A percentile compares a stretch with the other conserved stretches of the same genome.
These are phyloP conservation scores for Sporisorium scitamineum DNA, from an alignment of 1,284 basidiomycete species.

Conservation along the genomic window DNA sequence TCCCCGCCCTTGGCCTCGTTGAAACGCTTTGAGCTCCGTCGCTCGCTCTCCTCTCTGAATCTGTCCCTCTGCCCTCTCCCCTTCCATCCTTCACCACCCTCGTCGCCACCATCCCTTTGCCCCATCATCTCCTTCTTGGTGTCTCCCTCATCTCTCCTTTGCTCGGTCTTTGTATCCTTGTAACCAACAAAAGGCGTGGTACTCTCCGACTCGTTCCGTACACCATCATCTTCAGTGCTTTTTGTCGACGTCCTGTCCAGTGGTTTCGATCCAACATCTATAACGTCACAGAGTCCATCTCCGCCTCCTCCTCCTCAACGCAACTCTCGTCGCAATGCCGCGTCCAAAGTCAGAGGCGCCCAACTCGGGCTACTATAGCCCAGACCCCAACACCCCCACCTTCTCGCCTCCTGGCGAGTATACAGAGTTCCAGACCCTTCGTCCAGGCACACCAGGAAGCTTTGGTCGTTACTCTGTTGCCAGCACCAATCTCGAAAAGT, in stretches of 20 bases:
- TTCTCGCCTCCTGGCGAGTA: slow-evolving; percentile 49
- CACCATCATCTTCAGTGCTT: not conserved
- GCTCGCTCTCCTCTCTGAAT: not conserved
- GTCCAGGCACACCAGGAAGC: slow-evolving; percentile 41
- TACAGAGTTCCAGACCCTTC: slow-evolving; percentile 44
- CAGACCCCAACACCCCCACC: slow-evolving; percentile 43
- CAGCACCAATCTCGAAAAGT: slow-evolving; percentile 37
- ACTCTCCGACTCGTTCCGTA: not conserved
- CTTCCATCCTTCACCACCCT: not conserved
- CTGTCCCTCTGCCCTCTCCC: not conserved
- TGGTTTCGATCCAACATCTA: too few species aligned
- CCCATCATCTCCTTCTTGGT: not conserved
- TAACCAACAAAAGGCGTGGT: not conserved
- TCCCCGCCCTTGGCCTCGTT: not conserved
- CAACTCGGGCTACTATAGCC: slow-evolving; percentile 38
- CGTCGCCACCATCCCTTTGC: not conserved
- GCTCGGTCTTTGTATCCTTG: not conserved
- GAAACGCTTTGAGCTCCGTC: not conserved
- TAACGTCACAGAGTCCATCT: too few species aligned
- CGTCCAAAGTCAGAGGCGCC: slow-evolving; percentile 20
- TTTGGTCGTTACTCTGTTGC: slow-evolving; percentile 39
- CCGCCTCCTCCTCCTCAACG: not conserved
- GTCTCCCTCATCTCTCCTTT: not conserved
- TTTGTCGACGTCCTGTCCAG: not conserved
- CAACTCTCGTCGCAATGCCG: slow-evolving; percentile 15